Percentiles rank a stretch among this genome's conserved stretches.
Conservation (phyloP, 179 eudicot genomes). For the Corrigiola litoralis region DNA sequence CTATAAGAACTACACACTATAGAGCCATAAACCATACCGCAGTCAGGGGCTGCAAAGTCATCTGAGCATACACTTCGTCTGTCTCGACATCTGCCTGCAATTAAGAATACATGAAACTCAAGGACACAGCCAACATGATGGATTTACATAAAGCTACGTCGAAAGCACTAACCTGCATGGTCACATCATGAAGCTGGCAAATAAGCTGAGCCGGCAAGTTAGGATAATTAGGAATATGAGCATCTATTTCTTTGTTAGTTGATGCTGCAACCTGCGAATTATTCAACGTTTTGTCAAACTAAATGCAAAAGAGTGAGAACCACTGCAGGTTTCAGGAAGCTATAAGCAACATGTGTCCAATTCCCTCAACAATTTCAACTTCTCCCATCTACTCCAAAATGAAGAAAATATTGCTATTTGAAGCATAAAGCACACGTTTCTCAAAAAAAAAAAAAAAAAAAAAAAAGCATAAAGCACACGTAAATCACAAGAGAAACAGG, state of each 20-base stretch:
- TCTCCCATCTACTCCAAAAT: too few species aligned
- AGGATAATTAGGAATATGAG: conserved; percentile 79
- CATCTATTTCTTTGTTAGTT: conserved; percentile 82
- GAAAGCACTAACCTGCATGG: conserved; percentile 72
- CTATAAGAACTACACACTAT: not conserved
- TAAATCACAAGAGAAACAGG: not conserved
- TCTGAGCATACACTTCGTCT: conserved; percentile 70
- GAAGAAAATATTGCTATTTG: not conserved
- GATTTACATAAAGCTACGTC: not conserved
- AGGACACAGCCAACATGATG: conserved; percentile 9
- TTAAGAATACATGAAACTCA: conserved; percentile 11
- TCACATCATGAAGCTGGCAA: conserved; percentile 93
- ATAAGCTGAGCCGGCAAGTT: conserved; percentile 86
- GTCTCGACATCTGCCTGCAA: conserved; percentile 72
- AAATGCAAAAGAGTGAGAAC: too few species aligned
- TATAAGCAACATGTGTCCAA: not conserved
- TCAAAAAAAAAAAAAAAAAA: too few species aligned
- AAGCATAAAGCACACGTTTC: not conserved
- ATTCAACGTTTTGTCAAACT: not conserved
- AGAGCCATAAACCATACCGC: conserved; percentile 29
- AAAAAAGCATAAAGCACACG: not conserved
- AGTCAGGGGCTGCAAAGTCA: conserved; percentile 63
- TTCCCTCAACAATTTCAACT: not conserved
- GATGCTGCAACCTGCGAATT: conserved; percentile 78
- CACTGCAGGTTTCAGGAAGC: not conserved